Percentiles rank a stretch among this genome's conserved stretches.
Conservation (phyloP, 495 filamentous ascomycete species). For the Aspergillus homomorphus region DNA sequence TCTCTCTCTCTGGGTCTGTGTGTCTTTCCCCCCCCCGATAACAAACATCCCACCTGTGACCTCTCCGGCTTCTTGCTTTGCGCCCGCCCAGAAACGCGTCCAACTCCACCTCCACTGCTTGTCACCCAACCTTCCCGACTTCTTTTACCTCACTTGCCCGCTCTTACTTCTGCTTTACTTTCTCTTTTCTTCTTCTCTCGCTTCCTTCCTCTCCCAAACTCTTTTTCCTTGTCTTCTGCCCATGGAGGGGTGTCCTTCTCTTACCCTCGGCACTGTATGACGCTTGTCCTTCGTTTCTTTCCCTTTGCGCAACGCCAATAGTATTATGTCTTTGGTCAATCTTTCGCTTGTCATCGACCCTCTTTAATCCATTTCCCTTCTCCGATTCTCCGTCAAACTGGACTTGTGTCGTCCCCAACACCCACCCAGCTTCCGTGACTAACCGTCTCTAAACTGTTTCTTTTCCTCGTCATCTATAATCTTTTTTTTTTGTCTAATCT, state of each 20-base stretch:
- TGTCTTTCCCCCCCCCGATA: conserved; percentile 5
- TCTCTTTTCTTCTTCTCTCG: conserved; percentile 1
- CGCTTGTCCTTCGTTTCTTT: conserved; percentile 14
- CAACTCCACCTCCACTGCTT: neutral
- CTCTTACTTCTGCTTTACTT: neutral
- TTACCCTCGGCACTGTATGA: conserved; percentile 19
- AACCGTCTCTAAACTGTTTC: conserved; percentile 1
- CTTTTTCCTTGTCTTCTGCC: conserved; percentile 8
- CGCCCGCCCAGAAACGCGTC: neutral
- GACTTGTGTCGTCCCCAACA: conserved; percentile 13
- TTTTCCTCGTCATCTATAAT: neutral
- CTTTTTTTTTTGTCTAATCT: conserved; percentile 1
- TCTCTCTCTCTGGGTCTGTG: neutral
- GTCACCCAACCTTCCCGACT: neutral
- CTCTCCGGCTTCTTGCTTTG: conserved; percentile 10
- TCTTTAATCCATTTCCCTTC: conserved; percentile 9
- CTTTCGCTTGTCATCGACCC: conserved; percentile 6
- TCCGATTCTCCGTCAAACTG: conserved; percentile 6
- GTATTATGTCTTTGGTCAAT: conserved; percentile 18
- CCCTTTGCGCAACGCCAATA: conserved; percentile 9
- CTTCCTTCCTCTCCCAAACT: neutral
- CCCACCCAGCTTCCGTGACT: neutral
- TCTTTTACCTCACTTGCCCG: neutral
- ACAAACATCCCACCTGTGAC: neutral
- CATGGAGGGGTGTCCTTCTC: conserved; percentile 25